Conservation (phyloP, 441 rosid species). For the Eugenia klotzschiana region DNA sequence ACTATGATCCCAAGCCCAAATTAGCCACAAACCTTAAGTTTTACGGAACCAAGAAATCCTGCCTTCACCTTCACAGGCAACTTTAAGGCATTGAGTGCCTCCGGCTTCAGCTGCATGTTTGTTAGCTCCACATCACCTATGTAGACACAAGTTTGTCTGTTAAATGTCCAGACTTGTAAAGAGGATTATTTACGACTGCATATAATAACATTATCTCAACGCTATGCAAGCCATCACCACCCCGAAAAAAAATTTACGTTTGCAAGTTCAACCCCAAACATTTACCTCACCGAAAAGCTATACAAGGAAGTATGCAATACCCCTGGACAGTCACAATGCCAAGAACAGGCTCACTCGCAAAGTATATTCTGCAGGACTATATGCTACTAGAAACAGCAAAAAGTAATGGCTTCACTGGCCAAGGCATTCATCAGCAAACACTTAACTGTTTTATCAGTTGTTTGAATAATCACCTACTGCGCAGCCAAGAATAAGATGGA, state of each 20-base stretch:
- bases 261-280: not conserved
- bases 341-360: not conserved
- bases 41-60: conserved; percentile 97
- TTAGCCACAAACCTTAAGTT: conserved; percentile 57
- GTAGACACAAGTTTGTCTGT: not conserved
- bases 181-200: not conserved
- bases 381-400: not conserved
- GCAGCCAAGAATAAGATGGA: not conserved
- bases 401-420: not conserved
- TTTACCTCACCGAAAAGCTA: not conserved
- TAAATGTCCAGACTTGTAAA: not conserved
- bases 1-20: not conserved
- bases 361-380: not conserved
- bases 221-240: not conserved
- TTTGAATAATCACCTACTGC: not conserved
- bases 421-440: not conserved
- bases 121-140: conserved; percentile 92
- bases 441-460: not conserved
- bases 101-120: conserved; percentile 97
- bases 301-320: not conserved
- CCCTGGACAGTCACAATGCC: not conserved
- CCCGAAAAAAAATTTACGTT: not conserved
- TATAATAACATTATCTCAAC: not conserved
- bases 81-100: conserved; percentile 91
- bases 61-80: conserved; percentile 96